Base-by-base conservation (phyloP, 2,329 filamentous ascomycete genomes). In the Hypoxylon rubiginosum region DNA sequence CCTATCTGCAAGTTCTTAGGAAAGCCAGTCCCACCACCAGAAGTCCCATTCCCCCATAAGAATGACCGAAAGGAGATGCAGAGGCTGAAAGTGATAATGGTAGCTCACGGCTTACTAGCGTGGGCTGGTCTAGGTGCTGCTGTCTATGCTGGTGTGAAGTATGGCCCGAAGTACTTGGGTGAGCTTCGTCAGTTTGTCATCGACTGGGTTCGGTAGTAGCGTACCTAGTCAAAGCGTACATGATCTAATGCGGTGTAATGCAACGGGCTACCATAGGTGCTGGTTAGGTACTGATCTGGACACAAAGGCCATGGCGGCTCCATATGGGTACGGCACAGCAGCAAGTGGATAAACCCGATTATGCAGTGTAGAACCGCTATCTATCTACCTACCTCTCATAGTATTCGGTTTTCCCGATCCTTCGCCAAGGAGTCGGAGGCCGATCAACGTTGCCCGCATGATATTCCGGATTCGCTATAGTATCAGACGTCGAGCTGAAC, bases 1-100 rank as follows among this genome's bases (percentile, higher is more conserved):
- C 79, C 80, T 9, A 71, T 85, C 24, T 84, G 82, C 66, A 65
- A 75, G 59, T 82, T 83, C 53, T 54, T 82, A 43, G 77, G 73
- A 0, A 79, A 77, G 36, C 69, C 75, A 6, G 70, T 79, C 2
- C 79, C 81, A 1, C 61, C 74, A 17, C 17, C 48, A 9, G 70
- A 66, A 4, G 65, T 71, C 39, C 65, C 75, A 1, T 82, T 82
- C 68, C 77, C 79, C 1, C 65, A 71, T 21, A 55, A 70, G 7
- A 80, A 81, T 64, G 75, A 80, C 39, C 54, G 63, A 21, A 64
- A 64, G 19, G 58, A 61, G 19, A 63, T 75, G 49, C 58, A 39
- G 24, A 36, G 57, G 1, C 7, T 74, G 28, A 62, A 48, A 45
- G 21, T n/a, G 1, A 19, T 58, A 10, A 15, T 57, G 26, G 26